Evolutionary conservation across 1,139 yeast species (phyloP).

Genomic region (Ogataea hybrid): DNA sequence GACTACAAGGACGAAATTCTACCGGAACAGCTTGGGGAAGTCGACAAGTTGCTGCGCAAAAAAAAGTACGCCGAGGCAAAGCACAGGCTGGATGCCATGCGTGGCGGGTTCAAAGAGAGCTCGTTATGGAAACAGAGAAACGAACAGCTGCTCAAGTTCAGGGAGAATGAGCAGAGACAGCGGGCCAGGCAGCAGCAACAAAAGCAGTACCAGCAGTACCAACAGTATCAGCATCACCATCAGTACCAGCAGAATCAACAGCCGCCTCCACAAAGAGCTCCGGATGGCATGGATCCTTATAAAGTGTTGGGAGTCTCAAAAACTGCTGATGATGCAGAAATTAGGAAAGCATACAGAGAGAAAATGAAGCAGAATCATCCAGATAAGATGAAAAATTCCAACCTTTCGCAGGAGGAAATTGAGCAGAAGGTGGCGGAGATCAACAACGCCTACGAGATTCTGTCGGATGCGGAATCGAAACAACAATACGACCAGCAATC

Average conservation of each 20-base stretch:
- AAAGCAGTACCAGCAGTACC: slow-evolving; percentile 39
- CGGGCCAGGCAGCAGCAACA: slow-evolving; percentile 25
- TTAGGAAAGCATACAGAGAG: slow-evolving; percentile 78
- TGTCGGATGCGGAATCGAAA: slow-evolving; percentile 64
- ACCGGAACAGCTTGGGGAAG: slow-evolving; percentile 23
- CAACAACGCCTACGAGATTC: slow-evolving; percentile 88
- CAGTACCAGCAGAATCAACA: slow-evolving; percentile 45
- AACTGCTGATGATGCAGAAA: slow-evolving; percentile 69
- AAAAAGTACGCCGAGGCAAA: slow-evolving; percentile 21
- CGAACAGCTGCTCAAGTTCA: slow-evolving; percentile 14
- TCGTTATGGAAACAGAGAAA: slow-evolving; percentile 20
- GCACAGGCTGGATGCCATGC: slow-evolving; percentile 18
- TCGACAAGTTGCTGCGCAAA: slow-evolving; percentile 24
- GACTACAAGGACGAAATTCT: slow-evolving; percentile 14
- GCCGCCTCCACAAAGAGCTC: slow-evolving; percentile 40
- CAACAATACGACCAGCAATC: slow-evolving; percentile 65
- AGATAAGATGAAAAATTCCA: slow-evolving; percentile 72
- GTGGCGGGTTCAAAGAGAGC: slow-evolving; percentile 21
- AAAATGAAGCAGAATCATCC: slow-evolving; percentile 86
- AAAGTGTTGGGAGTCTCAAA: slow-evolving; percentile 67
- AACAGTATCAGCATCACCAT: slow-evolving; percentile 44
- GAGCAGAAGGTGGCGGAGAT: slow-evolving; percentile 88
- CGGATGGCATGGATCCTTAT: slow-evolving; percentile 62
- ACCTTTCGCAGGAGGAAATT: slow-evolving; percentile 64
- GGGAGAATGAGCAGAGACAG: slow-evolving; percentile 13